Percentiles rank a stretch among this genome's conserved stretches.
phyloP scores from a whole-genome alignment of 2,329 filamentous ascomycete species.

The Talaromyces sp. region DNA sequence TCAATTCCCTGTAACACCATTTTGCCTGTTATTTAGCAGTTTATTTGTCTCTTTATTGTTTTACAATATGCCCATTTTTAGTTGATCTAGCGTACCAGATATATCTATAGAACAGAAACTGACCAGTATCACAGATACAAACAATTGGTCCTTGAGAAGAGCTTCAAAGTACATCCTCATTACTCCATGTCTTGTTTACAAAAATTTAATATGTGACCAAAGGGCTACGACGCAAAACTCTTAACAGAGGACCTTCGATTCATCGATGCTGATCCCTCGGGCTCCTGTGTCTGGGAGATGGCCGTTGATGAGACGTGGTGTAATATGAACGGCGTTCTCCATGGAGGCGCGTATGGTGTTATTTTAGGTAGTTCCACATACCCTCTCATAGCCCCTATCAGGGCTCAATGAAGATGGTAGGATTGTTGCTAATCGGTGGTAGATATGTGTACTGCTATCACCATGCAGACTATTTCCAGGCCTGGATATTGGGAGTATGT shows the following conservation, averaged over 20 bases:
- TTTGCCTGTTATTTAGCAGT: neutral
- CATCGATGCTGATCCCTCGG: conserved; percentile 24
- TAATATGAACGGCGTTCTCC: conserved; percentile 29
- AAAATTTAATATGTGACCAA: too few relatives aligned
- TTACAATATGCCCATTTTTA: neutral
- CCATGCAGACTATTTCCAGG: conserved; percentile 48
- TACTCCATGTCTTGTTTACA: neutral
- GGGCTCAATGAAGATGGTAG: neutral
- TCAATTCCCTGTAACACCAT: too few relatives aligned
- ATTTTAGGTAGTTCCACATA: conserved; percentile 60
- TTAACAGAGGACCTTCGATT: conserved; percentile 25
- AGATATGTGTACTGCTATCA: conserved; percentile 54
- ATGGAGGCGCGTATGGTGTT: conserved; percentile 61
- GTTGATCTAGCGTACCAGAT: neutral
- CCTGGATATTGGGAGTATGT: conserved; percentile 50
- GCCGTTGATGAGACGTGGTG: conserved; percentile 24
- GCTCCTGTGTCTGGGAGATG: conserved; percentile 26
- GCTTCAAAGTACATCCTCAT: conserved; percentile 5
- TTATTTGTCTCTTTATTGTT: neutral
- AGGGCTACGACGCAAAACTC: conserved; percentile 26
- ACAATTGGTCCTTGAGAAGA: conserved; percentile 11
- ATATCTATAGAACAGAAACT: neutral
- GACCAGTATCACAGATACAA: conserved; percentile 6
- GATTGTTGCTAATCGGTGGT: neutral
- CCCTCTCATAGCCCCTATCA: neutral